Evolutionary conservation across 768 basidiomycete genomes (phyloP).

Genomic region (Boletus subcaerulescens): DNA sequence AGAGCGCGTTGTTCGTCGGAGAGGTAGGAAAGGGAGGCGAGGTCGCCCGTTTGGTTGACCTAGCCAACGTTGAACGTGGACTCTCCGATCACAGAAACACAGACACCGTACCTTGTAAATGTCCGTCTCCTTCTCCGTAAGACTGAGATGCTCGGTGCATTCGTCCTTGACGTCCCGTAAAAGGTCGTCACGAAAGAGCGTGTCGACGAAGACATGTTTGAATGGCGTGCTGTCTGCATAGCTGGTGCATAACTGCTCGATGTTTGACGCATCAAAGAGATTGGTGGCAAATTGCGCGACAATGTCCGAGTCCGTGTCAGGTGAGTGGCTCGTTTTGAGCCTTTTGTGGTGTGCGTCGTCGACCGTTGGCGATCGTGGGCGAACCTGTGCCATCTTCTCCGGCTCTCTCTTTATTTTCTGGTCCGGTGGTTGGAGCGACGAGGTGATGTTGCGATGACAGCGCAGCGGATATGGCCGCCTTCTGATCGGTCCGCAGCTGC

Average conservation of each 20-base stretch:
- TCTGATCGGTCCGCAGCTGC: background rate
- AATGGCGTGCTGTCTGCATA: constrained; percentile 69
- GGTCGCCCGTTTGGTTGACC: constrained; percentile 97
- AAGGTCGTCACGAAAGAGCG: constrained; percentile 81
- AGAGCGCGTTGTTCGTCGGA: constrained; percentile 71
- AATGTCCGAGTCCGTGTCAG: constrained; percentile 13
- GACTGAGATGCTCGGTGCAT: constrained; percentile 72
- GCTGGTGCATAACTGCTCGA: constrained; percentile 49
- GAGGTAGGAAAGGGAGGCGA: constrained; percentile 89
- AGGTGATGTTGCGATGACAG: background rate
- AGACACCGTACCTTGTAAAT: constrained; percentile 81
- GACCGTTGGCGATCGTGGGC: constrained; percentile 41
- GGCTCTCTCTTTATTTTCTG: background rate
- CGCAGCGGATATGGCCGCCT: background rate
- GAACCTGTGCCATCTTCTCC: constrained; percentile 44
- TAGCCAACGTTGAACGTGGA: constrained; percentile 28
- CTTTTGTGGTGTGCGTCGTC: constrained; percentile 32
- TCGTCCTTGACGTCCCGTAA: constrained; percentile 81
- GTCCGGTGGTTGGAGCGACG: background rate
- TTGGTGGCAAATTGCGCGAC: constrained; percentile 31
- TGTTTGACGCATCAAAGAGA: constrained; percentile 56
- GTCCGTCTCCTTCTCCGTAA: constrained; percentile 94
- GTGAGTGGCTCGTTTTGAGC: constrained; percentile 37
- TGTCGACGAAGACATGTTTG: constrained; percentile 77
- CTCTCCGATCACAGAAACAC: background rate